Evolutionary conservation across 805 yeast genomes (phyloP).

Genomic region (Yamadazyma philogaea): DNA sequence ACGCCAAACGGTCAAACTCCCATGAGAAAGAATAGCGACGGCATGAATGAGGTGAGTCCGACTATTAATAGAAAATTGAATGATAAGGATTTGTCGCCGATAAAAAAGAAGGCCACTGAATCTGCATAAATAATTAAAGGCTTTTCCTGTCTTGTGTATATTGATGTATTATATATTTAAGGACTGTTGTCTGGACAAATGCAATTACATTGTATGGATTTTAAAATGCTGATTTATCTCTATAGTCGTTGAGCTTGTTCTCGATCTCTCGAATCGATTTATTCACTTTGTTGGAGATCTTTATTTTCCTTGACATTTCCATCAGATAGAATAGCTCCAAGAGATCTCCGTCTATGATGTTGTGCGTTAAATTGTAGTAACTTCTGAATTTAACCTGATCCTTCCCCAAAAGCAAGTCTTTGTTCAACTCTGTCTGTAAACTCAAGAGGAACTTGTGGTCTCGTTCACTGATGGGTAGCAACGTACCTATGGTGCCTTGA

Average conservation of each 20-base stretch:
- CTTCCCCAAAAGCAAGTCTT: constrained; percentile 51
- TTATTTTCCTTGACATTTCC: constrained; percentile 29
- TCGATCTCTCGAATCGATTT: constrained; percentile 49
- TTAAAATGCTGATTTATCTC: constrained; percentile 41
- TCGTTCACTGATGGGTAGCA: constrained; percentile 63
- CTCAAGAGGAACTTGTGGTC: constrained; percentile 25
- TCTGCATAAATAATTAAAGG: constrained; percentile 2
- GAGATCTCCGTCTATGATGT: constrained; percentile 85
- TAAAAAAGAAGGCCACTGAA: constrained; percentile 8
- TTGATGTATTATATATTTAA: constrained; percentile 8
- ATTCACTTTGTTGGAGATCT: constrained; percentile 42
- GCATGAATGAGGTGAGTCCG: constrained; percentile 39
- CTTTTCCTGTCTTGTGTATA: constrained; percentile 3
- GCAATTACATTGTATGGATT: background rate
- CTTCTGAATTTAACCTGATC: constrained; percentile 69
- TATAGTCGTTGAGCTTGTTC: constrained; percentile 49
- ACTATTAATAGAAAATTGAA: constrained; percentile 31
- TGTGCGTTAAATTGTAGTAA: constrained; percentile 74
- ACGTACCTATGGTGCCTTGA: constrained; percentile 75
- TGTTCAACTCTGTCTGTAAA: constrained; percentile 19
- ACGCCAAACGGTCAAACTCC: constrained; percentile 47
- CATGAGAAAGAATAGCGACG: constrained; percentile 36
- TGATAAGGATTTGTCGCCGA: constrained; percentile 12
- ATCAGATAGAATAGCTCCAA: constrained; percentile 55
- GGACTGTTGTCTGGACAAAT: background rate